These are phyloP conservation scores for Fraxinus nigra DNA, from an alignment of 305 asterid species.

Conservation along the genomic window DNA sequence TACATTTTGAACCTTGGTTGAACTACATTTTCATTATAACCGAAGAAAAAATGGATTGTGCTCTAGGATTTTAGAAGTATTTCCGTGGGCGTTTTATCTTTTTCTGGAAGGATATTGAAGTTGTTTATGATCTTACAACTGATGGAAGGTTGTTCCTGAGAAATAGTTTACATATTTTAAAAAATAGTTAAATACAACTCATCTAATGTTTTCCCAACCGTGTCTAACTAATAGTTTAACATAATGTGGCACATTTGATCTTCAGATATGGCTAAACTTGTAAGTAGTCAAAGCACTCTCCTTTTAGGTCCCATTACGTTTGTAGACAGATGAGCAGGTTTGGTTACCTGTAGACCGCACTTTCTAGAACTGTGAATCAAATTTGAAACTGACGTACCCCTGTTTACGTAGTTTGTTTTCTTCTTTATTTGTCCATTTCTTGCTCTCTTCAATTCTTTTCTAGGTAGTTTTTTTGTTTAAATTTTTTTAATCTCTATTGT, in stretches of 20 bases:
- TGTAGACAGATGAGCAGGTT: background rate
- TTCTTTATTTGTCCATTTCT: background rate
- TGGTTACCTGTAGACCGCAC: background rate
- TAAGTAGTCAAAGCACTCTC: background rate
- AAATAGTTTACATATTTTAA: background rate
- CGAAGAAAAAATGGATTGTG: background rate
- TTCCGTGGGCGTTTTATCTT: background rate
- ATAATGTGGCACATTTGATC: background rate
- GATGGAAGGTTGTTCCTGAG: background rate
- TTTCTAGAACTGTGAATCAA: constrained; percentile 1
- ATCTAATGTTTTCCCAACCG: background rate
- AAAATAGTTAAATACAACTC: background rate
- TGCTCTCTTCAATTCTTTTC: background rate
- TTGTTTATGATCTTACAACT: background rate
- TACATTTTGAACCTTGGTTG: background rate
- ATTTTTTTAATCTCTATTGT: background rate
- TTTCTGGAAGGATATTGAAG: background rate
- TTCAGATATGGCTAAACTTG: background rate
- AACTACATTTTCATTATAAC: background rate
- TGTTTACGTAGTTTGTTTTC: background rate
- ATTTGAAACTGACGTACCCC: constrained; percentile 8
- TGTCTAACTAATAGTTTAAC: background rate
- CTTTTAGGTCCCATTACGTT: background rate
- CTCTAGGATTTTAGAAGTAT: background rate
- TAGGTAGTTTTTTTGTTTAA: background rate